Percentiles rank a stretch among this genome's conserved stretches.
phyloP scores from a whole-genome alignment of 345 rosid genomes.

The Moricandia arvensis region DNA sequence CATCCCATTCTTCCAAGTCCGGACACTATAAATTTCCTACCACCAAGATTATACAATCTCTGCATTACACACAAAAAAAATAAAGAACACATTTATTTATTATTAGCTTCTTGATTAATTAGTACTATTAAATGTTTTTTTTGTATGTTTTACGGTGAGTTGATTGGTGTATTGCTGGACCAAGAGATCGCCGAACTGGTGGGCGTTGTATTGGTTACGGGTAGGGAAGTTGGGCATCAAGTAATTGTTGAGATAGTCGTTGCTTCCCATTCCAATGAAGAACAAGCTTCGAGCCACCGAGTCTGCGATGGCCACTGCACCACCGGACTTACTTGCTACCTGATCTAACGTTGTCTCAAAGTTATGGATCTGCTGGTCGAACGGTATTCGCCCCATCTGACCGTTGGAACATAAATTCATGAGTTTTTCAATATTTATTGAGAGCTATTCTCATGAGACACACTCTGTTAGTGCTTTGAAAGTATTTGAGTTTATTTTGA shows the following conservation, averaged over 20 bases:
- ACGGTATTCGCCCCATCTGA: constrained; percentile 94
- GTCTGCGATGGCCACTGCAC: constrained; percentile 52
- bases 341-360: constrained; percentile 77
- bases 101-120: not conserved
- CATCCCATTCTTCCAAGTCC: constrained; percentile 96
- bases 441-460: not conserved
- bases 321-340: constrained; percentile 62
- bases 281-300: constrained; percentile 62
- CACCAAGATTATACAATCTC: constrained; percentile 81
- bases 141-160: constrained; percentile 51
- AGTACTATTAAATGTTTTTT: not conserved
- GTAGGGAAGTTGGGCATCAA: constrained; percentile 95
- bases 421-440: not conserved
- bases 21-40: constrained; percentile 69
- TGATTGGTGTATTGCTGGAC: constrained; percentile 64
- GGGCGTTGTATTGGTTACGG: constrained; percentile 60
- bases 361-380: constrained; percentile 73
- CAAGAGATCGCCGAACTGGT: constrained; percentile 70
- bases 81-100: not conserved
- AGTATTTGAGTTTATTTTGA: not conserved
- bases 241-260: constrained; percentile 92
- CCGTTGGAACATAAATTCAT: not conserved
- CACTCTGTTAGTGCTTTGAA: not conserved
- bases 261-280: constrained; percentile 96
- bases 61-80: constrained; percentile 19